Percentiles rank a stretch among this genome's conserved stretches.
Conservation (phyloP, 768 basidiomycete genomes). For the Tulasnella sp. region DNA sequence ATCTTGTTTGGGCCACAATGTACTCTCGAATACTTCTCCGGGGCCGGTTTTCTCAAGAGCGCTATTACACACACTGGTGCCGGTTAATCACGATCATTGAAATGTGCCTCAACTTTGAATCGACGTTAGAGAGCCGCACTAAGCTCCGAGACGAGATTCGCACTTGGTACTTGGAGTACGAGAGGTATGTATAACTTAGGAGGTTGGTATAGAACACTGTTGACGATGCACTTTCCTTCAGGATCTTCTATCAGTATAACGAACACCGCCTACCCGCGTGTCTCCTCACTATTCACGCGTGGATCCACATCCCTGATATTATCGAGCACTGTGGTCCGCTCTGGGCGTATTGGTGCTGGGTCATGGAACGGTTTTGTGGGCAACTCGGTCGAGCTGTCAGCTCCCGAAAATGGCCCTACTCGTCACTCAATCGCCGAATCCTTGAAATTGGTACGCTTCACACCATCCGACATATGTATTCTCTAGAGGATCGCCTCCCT, state of each 20-base stretch:
- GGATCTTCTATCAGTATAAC: constrained; percentile 21
- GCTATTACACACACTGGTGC: constrained; percentile 47
- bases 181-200: neutral
- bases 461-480: neutral
- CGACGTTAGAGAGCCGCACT: constrained; percentile 43
- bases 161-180: neutral
- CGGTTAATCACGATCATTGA: constrained; percentile 48
- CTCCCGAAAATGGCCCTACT: constrained; percentile 14
- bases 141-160: constrained; percentile 37
- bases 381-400: neutral
- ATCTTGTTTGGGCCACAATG: constrained; percentile 5
- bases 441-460: neutral
- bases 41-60: neutral
- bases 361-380: constrained; percentile 30
- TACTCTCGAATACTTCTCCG: constrained; percentile 11
- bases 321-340: constrained; percentile 10
- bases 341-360: constrained; percentile 30
- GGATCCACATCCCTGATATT: constrained; percentile 4
- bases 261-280: neutral
- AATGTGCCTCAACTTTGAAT: constrained; percentile 41
- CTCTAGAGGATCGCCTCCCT: neutral
- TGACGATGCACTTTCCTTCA: neutral
- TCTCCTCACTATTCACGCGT: constrained; percentile 1
- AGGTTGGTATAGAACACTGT: too few relatives aligned
- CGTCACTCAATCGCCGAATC: constrained; percentile 18